Base-by-base conservation (phyloP, 2,329 filamentous ascomycete species). In the Orbilia blumenaviensis region DNA sequence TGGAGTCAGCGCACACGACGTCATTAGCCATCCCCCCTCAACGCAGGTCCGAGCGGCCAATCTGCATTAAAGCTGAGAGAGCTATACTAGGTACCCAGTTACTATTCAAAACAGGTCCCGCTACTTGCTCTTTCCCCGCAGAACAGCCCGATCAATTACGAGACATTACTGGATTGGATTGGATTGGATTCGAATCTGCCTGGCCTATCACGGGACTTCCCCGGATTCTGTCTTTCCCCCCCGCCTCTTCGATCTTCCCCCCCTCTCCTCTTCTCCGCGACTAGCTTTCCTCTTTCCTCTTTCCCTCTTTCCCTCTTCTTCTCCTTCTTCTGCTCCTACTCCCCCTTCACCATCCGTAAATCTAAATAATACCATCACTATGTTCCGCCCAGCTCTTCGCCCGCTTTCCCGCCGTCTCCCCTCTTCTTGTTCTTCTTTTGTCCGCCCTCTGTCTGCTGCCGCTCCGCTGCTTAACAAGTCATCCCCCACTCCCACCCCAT, bases 401-500 rank as follows among this genome's bases (percentile, higher is more conserved):
- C 71, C 67, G 60, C 38, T 73, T 61, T 58, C 41, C 29, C 67
- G 68, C 42, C 54, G 63, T 23, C 36, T 73, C 58, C 60, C 61
- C 44, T 62, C 63, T 48, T 58, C 56, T 38, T 61, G 46, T 61
- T 62, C 63, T 48, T 58, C 56, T 38, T 61, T 50, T 61, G 54
- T 69, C 32, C 48, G 71, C 54, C 48, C 71, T 38, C 72, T 78
- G 66, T 78, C 79, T 16, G 78, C 77, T 50, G 69, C 78, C 36
- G 29, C 77, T 48, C 48, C 66, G 23, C 74, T 77, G 34, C 46
- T 75, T 58, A 42, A 10, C 21, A 78, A 74, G 79, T 80, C 81
- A 81, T 82, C 83, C 78, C 86, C 85, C 72, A 85, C 89, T 16
- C 95, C 95, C n/a, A 85, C 89, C 18, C 95, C 95, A n/a, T 89